phyloP scores from a whole-genome alignment of 2,329 filamentous ascomycete species.

The Cladosporium austrohemisphaericum region DNA sequence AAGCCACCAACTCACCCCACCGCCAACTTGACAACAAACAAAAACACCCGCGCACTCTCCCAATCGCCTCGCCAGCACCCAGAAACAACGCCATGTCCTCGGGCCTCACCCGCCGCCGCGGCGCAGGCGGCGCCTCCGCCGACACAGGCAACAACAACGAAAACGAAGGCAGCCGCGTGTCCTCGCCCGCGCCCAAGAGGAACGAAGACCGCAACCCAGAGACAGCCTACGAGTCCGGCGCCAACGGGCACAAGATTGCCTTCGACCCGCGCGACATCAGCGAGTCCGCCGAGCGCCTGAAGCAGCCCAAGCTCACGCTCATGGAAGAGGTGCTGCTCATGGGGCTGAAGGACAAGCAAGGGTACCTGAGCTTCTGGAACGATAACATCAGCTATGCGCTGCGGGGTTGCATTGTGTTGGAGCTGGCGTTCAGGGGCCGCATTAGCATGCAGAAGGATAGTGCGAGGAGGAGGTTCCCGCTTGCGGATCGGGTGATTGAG shows the following conservation, averaged over 20 bases:
- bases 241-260: slow-evolving; percentile 98
- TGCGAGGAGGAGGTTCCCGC: slow-evolving; percentile 81
- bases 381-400: slow-evolving; percentile 99
- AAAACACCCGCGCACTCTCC: slow-evolving; percentile 11
- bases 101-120: slow-evolving; percentile 68
- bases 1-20: slow-evolving; percentile 1
- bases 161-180: slow-evolving; percentile 62
- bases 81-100: slow-evolving; percentile 54
- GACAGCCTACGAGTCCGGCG: slow-evolving; percentile 83
- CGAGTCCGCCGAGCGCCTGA: slow-evolving; percentile 92
- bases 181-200: slow-evolving; percentile 61
- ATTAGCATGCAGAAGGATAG: slow-evolving; percentile 99
- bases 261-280: slow-evolving; percentile 96
- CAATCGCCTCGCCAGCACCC: background rate
- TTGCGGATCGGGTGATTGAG: slow-evolving; percentile 91
- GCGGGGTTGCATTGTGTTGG: slow-evolving; percentile 95
- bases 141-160: slow-evolving; percentile 52
- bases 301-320: slow-evolving; percentile 95
- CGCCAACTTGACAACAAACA: too few relatives aligned
- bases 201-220: slow-evolving; percentile 56
- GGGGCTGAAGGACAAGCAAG: slow-evolving; percentile 98
- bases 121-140: slow-evolving; percentile 55
- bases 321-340: slow-evolving; percentile 98
- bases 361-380: slow-evolving; percentile 99
- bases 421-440: slow-evolving; percentile 90